A percentile compares a stretch with the other conserved stretches of the same genome.
phyloP scores from a whole-genome alignment of 495 filamentous ascomycete genomes.

The Bacidia rubella region DNA sequence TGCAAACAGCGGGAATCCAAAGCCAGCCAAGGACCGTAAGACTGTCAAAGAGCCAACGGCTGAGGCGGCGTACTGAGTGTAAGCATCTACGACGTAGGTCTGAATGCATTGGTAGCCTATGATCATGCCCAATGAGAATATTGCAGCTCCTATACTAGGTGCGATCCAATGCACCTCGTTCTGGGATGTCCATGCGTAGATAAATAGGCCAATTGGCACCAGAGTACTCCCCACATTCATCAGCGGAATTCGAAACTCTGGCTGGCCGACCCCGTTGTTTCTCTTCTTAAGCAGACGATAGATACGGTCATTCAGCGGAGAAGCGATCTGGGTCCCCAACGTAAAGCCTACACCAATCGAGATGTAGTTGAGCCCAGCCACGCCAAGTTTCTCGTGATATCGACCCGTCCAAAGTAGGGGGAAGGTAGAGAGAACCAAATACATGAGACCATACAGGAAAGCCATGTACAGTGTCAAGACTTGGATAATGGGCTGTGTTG shows the following conservation, averaged over 20 bases:
- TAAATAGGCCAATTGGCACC: constrained; percentile 50
- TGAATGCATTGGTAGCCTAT: constrained; percentile 57
- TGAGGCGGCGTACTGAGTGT: constrained; percentile 59
- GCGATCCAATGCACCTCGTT: constrained; percentile 52
- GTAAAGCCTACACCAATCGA: constrained; percentile 59
- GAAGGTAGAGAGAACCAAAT: constrained; percentile 59
- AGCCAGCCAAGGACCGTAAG: constrained; percentile 54
- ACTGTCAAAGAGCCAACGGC: constrained; percentile 56
- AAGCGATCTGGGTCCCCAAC: constrained; percentile 47
- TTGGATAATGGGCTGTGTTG: constrained; percentile 48
- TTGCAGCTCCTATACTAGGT: constrained; percentile 52
- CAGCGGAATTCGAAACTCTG: constrained; percentile 58
- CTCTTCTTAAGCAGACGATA: constrained; percentile 47
- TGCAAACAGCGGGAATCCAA: constrained; percentile 67
- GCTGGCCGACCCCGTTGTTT: constrained; percentile 42
- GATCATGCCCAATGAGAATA: constrained; percentile 48
- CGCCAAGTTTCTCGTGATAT: constrained; percentile 48
- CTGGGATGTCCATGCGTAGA: constrained; percentile 62
- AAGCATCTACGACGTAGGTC: constrained; percentile 67
- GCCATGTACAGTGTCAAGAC: constrained; percentile 48
- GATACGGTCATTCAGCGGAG: constrained; percentile 49
- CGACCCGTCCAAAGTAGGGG: constrained; percentile 44
- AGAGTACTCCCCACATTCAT: constrained; percentile 44
- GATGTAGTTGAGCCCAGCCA: constrained; percentile 57
- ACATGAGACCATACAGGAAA: constrained; percentile 60